Base-by-base conservation (phyloP, 2,329 filamentous ascomycete species). In the Pezicula neosporulosa region DNA sequence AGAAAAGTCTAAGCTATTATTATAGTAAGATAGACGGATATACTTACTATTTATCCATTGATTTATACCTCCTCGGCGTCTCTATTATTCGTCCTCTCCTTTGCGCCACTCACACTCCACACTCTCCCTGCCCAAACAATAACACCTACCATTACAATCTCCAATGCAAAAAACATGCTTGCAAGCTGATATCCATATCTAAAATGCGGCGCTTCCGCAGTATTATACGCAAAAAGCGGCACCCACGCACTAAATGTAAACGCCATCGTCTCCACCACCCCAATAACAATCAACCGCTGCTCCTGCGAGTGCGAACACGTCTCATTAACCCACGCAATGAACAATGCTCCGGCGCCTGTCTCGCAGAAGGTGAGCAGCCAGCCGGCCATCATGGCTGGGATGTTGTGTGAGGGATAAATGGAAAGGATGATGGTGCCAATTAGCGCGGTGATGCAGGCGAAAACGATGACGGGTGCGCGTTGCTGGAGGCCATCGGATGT, bases 151-250 rank as follows among this genome's bases (percentile, higher is more conserved):
- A 44, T 38, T 15, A 62, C 36, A 6, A 62, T 56, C 1, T 60
- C 60, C 10, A 66, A 52, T 10, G 61, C 63, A 13, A 63, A 62
- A 39, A 63, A 67, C 6, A 67, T 44, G 13, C 65, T 63, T 24
- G 65, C 49, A 13, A 66, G 54, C 52, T 67, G 64, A 37, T 67
- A 67, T 3, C 64, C 64, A 41, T 67, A 66, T 21, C 63, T 61
- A 51, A 66, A 67, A 24, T 65, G 57, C 6, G 64, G 64, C 2
- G 64, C 64, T 21, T 67, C 59, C 4, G 42, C 18, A 9, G 42
- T 44, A 30, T 44, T 28, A 35, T 57, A 59, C 1, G 50, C 53
- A 18, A 58, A 28, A 8, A 58, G 48, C 1, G 58, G 58, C 19
- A 60, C 56, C 51, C 51, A 53, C 9, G 51, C 51, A 37, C 38